Conservation (phyloP, 139 green algal genomes). For the Coelastrella sp. region DNA sequence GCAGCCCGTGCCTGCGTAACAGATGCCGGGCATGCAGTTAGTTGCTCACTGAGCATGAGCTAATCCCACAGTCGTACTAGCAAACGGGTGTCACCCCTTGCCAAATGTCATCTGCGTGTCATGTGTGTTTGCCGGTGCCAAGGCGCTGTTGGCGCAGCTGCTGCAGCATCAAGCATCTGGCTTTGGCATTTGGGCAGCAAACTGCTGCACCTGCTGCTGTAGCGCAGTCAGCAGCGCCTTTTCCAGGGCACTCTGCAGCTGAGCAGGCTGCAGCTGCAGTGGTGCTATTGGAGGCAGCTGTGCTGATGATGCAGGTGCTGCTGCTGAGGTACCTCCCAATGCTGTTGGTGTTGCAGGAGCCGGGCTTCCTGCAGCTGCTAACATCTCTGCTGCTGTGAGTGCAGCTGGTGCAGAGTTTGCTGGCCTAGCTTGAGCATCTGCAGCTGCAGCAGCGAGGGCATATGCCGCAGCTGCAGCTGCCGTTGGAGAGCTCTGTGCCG, state of each 20-base stretch:
- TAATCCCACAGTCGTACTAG: no score
- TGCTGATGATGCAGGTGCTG: background rate
- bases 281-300: background rate
- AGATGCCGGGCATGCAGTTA: no score
- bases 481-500: background rate
- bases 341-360: background rate
- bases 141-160: no score
- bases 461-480: conserved; percentile 24
- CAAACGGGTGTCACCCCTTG: no score
- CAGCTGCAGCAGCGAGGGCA: background rate
- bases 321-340: background rate
- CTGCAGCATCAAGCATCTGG: background rate
- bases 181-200: background rate
- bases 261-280: conserved; percentile 14
- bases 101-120: no score
- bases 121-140: no score
- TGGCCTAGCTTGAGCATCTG: background rate
- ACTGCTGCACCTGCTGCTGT: conserved; percentile 34
- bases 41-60: no score
- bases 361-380: background rate
- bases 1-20: no score
- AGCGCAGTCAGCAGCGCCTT: conserved; percentile 16
- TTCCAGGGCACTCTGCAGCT: conserved; percentile 35
- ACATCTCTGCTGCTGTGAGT: background rate
- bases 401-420: conserved; percentile 25